Evolutionary conservation across 441 rosid genomes (phyloP).

Genomic region (Euphorbia schlechtendalii): DNA sequence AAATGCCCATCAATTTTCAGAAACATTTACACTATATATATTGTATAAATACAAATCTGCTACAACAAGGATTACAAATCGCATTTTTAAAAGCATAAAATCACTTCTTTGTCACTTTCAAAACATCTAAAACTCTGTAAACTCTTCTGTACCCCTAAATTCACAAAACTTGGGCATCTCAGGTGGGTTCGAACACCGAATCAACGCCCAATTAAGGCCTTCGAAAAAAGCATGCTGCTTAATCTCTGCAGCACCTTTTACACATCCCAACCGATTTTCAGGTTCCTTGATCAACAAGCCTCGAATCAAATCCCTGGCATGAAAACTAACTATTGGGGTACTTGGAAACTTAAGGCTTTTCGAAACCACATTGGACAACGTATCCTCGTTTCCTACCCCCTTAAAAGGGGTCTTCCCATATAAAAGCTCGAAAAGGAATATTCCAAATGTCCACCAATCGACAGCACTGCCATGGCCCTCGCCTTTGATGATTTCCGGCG

Average conservation of each 20-base stretch:
- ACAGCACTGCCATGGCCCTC: conserved; percentile 74
- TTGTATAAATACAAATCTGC: too few species aligned
- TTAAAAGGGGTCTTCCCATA: conserved; percentile 69
- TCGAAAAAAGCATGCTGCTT: conserved; percentile 61
- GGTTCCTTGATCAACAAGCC: conserved; percentile 59
- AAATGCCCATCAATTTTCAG: too few species aligned
- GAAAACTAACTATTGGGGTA: conserved; percentile 45
- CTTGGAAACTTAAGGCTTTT: conserved; percentile 52
- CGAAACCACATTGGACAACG: conserved; percentile 53
- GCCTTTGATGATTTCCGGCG: too few species aligned
- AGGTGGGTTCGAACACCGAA: conserved; percentile 58
- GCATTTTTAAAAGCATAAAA: too few species aligned
- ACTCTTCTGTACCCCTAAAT: conserved; percentile 27
- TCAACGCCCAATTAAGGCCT: conserved; percentile 70
- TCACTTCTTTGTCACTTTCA: too few species aligned
- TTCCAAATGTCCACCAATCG: conserved; percentile 78
- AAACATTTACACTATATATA: too few species aligned
- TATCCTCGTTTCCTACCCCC: conserved; percentile 56
- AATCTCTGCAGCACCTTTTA: conserved; percentile 68
- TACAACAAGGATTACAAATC: too few species aligned
- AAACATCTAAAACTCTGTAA: conserved; percentile 39
- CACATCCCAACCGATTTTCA: conserved; percentile 47
- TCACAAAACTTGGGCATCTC: conserved; percentile 40
- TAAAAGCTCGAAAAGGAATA: conserved; percentile 59
- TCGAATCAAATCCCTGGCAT: conserved; percentile 58